Base-by-base conservation (phyloP, 805 yeast genomes). In the Saccharomycopsis capsularis region DNA sequence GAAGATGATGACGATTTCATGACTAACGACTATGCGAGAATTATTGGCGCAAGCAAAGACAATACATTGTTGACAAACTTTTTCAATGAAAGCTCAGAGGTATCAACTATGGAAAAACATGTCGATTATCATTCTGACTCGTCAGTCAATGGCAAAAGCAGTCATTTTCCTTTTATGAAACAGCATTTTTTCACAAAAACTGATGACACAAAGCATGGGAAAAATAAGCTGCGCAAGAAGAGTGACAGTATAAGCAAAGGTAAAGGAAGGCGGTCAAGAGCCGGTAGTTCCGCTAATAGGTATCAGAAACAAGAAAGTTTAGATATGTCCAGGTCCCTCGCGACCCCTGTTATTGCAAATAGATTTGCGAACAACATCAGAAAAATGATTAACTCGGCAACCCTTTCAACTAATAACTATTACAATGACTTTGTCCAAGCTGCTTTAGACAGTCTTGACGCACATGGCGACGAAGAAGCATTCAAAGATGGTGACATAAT, bases 51-150 rank as follows among this genome's bases (percentile, higher is more conserved):
- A 3, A 16, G 36, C 7, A 35, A 37, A 5, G 39, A 47, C 4
- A 41, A 48, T 30, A 46, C 40, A 32, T 40, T 52, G 21, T 40
- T 52, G 13, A 46, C 41, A 21, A 46, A 40, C 21, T 52, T 52
- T 30, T 52, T 52, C 25, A 48, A 52, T 25, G 55, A 52, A n/a
- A 48, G 41, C 18, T 49, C 53, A 11, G 55, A 50, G 49, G 49
- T 7, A 47, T 35, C 21, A 37, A 21, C 18, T 7, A 22, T 11
- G 6, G 40, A 45, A 39, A n/a, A 45, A 9, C 18, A 18, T 3
- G 4, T 16, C n/a, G 34, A 37, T 18, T n/a, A n/a, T n/a, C 7
- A 22, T n/a, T 13, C 34, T 9, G 44, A 25, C 19, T 9, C 34
- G 6, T 6, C 22, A 7, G 24, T 5, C 9, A 41, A 25, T 7